Base-by-base conservation (phyloP, 2,329 filamentous ascomycete genomes). In the Exophiala bonariae region DNA sequence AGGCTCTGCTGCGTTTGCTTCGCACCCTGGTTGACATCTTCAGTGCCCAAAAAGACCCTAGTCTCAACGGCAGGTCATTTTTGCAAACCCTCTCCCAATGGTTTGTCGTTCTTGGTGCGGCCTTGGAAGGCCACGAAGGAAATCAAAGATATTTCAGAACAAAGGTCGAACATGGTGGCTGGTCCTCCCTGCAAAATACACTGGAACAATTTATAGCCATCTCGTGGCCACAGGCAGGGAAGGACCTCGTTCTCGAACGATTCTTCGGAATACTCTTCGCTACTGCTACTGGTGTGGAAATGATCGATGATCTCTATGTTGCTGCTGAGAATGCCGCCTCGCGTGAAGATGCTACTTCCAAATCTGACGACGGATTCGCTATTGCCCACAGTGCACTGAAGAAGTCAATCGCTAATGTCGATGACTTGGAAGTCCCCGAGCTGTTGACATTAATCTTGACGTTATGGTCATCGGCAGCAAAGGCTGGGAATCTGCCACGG, bases 61-160 rank as follows among this genome's bases (percentile, higher is more conserved):
- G 31, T 16, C 26, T 38, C 19, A 28, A 47, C 18, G 32, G 47
- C 16, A 58, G 53, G 61, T 77, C 80, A 50, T 72, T 92, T 14
- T 72, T 95, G 14, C 81, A 89, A 60, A 78, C 78, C 7, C 78
- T 86, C n/a, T 82, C 69, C 52, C 70, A 74, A 54, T 58, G 63
- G 16, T 52, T 73, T 48, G 65, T 82, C 23, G 81, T 93, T 11
- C 71, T 97, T 20, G 85, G 87, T 1, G 85, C 86, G 38, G 83
- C 83, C 11, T 78, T 99, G 56, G 80, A 82, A 44, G 82, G 83
- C 36, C 90, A 97, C 66, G 78, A 85, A 37, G 92, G 91, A 16
- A 99, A 97, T 68, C 81, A 85, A 61, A 82, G 87, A 58, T 96
- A 92, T 71, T 97, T 97, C 65, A 80, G 82, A 49, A 84, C 83